Evolutionary conservation across 1,139 yeast species (phyloP), one percentile per base, ranked within the genome.

Genomic region (Chernovozyma aurita): DNA sequence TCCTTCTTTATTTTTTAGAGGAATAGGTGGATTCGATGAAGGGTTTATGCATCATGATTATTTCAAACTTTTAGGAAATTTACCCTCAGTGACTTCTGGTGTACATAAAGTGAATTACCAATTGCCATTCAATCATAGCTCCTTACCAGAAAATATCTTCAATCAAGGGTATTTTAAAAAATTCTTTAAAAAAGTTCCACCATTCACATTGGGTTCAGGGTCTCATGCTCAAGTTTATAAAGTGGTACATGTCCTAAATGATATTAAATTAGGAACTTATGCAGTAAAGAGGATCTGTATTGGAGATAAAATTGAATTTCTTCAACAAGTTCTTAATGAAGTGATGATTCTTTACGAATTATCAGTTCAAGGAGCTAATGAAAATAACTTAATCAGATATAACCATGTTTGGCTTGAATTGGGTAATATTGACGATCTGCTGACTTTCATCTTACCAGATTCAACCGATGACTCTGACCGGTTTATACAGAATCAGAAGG

Each of bases 351-450:
- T 74, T 22, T 73, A 72, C 47, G 73, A 71, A 42, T 53, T 74
- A 24, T 70, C 70, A 0, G 61, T 50, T 14, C 55, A 59, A 31
- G 69, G 70, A 0, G 69, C 70, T 24, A 61, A 61, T 36, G 69
- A 63, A 35, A 60, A 77, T 18, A 85, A 87, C 53, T 68, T 87
- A 46, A 86, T 87, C 17, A 76, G 85, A 20, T 88, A 88, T 53
- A 87, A 87, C 52, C 96, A 88, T 59, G 95, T 87, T 24, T 88
- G 97, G 96, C 59, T 88, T 28, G 97, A 88, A 51, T 66, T 80
- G 52, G 86, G 86, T 20, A 71, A 73, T 27, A 56, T 80, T 22
- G 69, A 77, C 16, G 77, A 72, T 35, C 66, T 59, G 65, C 39
- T 44, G 9, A 50, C 68, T 0, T 60, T 52, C 35, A 48, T 62